These are phyloP conservation scores for Diversispora epigaea DNA, from an alignment of 192 early-diverging fungal species.

Conservation along the genomic window DNA sequence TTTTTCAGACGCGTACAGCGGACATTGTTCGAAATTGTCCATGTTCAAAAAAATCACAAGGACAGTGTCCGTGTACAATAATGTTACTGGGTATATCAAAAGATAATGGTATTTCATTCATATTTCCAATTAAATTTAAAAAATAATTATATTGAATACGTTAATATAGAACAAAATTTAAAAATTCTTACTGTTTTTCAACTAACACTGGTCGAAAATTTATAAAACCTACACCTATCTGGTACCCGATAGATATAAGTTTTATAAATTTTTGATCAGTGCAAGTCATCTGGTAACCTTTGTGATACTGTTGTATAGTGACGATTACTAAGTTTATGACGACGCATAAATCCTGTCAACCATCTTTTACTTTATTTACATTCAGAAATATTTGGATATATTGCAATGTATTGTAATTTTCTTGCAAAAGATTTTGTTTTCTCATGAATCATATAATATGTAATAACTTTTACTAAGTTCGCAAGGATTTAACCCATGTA, in stretches of 20 bases:
- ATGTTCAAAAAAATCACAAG: too few species aligned
- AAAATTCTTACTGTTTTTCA: too few species aligned
- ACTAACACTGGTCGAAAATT: too few species aligned
- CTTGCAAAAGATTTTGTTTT: conserved; percentile 1
- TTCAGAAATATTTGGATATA: conserved; percentile 15
- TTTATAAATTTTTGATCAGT: background rate
- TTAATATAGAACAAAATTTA: conserved; percentile 13
- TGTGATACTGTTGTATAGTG: conserved; percentile 3
- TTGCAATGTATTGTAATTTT: background rate
- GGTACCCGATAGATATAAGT: too few species aligned
- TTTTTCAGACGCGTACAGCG: too few species aligned
- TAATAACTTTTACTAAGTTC: background rate
- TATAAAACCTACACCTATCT: too few species aligned
- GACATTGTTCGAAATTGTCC: too few species aligned
- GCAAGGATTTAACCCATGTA: background rate
- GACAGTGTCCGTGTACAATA: too few species aligned
- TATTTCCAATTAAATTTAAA: conserved; percentile 12
- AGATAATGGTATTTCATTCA: conserved; percentile 11
- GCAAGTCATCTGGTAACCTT: background rate
- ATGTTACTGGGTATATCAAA: conserved; percentile 17
- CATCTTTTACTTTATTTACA: conserved; percentile 1
- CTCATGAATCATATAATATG: background rate
- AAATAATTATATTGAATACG: conserved; percentile 13
- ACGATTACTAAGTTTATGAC: background rate
- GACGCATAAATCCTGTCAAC: background rate